Conservation (phyloP, 2,329 filamentous ascomycete species). For the Penicillium decumbens region DNA sequence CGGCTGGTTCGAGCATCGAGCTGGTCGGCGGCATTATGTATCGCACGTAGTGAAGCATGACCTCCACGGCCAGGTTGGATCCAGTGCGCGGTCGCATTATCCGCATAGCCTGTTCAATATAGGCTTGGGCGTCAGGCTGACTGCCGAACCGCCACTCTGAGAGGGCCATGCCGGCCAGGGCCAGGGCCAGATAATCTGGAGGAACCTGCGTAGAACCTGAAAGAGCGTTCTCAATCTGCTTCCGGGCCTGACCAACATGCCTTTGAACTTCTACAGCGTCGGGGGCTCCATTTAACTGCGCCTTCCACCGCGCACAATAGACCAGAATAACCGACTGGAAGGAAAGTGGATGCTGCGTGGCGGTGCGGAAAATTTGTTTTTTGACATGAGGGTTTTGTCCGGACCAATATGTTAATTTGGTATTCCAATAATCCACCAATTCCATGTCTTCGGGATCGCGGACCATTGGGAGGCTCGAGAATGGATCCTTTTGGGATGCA, state of each 20-base stretch:
- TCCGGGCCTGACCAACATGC: slow-evolving; percentile 27
- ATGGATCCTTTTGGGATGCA: slow-evolving; percentile 32
- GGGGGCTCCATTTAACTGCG: slow-evolving; percentile 22
- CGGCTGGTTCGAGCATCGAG: slow-evolving; percentile 12
- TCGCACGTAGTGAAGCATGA: slow-evolving; percentile 35
- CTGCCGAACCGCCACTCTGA: slow-evolving; percentile 39
- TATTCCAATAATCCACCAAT: slow-evolving; percentile 35
- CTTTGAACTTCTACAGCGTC: slow-evolving; percentile 25
- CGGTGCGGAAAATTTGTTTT: slow-evolving; percentile 32
- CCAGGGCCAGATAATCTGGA: slow-evolving; percentile 31
- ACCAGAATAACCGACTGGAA: slow-evolving; percentile 37
- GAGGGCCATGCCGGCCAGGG: slow-evolving; percentile 35
- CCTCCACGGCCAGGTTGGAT: slow-evolving; percentile 22
- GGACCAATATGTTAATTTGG: slow-evolving; percentile 40
- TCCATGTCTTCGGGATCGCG: slow-evolving; percentile 28
- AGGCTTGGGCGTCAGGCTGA: slow-evolving; percentile 24
- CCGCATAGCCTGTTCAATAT: slow-evolving; percentile 31
- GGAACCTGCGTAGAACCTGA: slow-evolving; percentile 20
- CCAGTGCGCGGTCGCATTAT: slow-evolving; percentile 30
- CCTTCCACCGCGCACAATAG: slow-evolving; percentile 38
- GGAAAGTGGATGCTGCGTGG: slow-evolving; percentile 32
- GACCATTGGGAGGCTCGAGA: slow-evolving; percentile 27
- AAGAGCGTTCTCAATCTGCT: slow-evolving; percentile 28
- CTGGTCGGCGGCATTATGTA: slow-evolving; percentile 27
- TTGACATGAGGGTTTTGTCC: slow-evolving; percentile 39